phyloP scores from a whole-genome alignment of 495 filamentous ascomycete species.

The Neurospora sp. region DNA sequence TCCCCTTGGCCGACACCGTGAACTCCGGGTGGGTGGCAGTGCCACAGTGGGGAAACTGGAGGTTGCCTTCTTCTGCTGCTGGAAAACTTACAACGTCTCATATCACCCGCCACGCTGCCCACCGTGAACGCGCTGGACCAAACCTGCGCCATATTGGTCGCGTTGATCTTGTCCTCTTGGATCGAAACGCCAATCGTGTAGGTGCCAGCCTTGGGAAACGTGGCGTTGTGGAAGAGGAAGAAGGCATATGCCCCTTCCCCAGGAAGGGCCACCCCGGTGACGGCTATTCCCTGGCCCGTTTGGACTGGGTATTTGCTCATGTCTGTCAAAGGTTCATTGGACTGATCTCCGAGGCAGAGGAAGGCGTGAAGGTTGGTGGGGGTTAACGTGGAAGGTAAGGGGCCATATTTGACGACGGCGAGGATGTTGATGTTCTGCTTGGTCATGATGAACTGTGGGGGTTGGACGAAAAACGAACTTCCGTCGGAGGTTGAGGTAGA shows the following conservation, averaged over 20 bases:
- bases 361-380: neutral
- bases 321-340: neutral
- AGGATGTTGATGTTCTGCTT: neutral
- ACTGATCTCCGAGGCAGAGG: neutral
- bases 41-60: no score
- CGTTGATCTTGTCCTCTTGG: neutral
- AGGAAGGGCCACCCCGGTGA: neutral
- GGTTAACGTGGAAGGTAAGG: neutral
- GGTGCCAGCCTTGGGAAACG: neutral
- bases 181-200: neutral
- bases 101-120: neutral
- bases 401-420: neutral
- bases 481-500: neutral
- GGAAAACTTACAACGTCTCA: neutral
- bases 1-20: neutral
- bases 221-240: neutral
- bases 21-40: no score
- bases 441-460: neutral
- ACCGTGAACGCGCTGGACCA: neutral
- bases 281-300: neutral
- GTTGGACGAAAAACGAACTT: neutral
- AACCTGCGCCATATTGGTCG: neutral
- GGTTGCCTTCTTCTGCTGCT: no score
- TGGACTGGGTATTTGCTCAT: neutral
- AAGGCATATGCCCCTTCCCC: neutral